Base-by-base conservation (phyloP, 2,329 filamentous ascomycete species). In the Drechmeria coniospora region DNA sequence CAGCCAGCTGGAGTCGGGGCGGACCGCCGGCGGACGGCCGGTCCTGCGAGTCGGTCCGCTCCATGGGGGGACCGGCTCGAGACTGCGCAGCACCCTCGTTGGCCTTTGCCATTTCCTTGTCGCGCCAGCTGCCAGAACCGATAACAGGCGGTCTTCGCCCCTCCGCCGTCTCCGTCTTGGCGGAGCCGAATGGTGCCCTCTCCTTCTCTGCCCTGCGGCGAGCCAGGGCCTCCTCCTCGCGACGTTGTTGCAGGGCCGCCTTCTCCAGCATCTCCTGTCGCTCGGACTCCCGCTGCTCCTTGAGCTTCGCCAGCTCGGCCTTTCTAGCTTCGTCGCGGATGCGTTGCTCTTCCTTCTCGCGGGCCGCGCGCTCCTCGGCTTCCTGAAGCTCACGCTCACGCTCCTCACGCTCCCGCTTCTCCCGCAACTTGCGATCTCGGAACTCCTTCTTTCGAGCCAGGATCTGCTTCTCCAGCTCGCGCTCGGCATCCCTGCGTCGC, bases 381-480 rank as follows among this genome's bases (percentile, higher is more conserved):
- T 95, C 90, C 33, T 67, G 69, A 32, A 76, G 64, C 38, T 68
- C 68, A 31, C 75, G 72, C 59, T 93, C 86, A 48, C 74, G 74
- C 54, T 90, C 86, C 53, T 93, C 86, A 27, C 67, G 71, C 57
- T 92, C 83, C 32, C 73, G 68, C 61, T 75, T 83, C 68, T 94
- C 84, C 31, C 79, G 74, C 31, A 81, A 68, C 53, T 78, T 77
- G 41, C 74, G 73, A 49, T 94, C 87, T 43, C 80, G 77, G 46
- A 80, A 74, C 53, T 94, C 84, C 67, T 83, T 87, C 58, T 84
- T 76, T 46, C 90, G 81, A 39, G 74, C 69, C 21, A 77, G 71
- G 56, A 94, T 92, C 61, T 92, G 83, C 56, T 79, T 79, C 63
- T 95, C 81, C 32, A 95, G 70, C 51, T 98, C 90, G 38, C 79